Percentiles rank a stretch among this genome's conserved stretches.
Evolutionary conservation across 169 alveolate species (phyloP).

Genomic region (Plasmodium gallinaceum): DNA sequence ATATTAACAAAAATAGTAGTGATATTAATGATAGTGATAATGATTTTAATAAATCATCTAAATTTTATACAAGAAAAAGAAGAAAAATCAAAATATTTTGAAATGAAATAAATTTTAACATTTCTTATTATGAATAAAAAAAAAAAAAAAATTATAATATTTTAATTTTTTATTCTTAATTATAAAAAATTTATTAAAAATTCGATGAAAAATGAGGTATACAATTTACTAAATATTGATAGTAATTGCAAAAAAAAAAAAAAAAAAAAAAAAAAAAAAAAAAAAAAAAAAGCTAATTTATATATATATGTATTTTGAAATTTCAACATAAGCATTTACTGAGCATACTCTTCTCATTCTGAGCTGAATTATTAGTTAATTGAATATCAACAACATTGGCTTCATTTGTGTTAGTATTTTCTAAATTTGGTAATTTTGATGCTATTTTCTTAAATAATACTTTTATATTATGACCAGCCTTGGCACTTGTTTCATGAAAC

Average conservation of each 20-base stretch:
- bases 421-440: constrained; percentile 79
- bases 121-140: no score
- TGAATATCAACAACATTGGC: constrained; percentile 74
- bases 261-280: constrained; percentile 8
- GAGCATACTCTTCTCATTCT: constrained; percentile 71
- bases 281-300: no score
- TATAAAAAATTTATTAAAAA: constrained; percentile 58
- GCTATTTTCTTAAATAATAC: constrained; percentile 92
- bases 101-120: no score
- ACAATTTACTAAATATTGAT: constrained; percentile 6
- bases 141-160: not conserved
- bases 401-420: constrained; percentile 49
- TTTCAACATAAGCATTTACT: constrained; percentile 59
- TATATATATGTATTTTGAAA: constrained; percentile 13
- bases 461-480: constrained; percentile 95
- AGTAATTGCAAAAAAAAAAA: constrained; percentile 3
- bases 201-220: constrained; percentile 27
- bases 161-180: constrained; percentile 36
- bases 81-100: no score
- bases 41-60: no score
- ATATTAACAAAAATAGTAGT: no score
- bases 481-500: constrained; percentile 97
- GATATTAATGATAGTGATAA: no score
- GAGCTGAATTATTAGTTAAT: constrained; percentile 34
- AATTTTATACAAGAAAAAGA: no score